These are phyloP conservation scores for Afroboletus lepidellus DNA, from an alignment of 1,284 basidiomycete species.

Conservation along the genomic window DNA sequence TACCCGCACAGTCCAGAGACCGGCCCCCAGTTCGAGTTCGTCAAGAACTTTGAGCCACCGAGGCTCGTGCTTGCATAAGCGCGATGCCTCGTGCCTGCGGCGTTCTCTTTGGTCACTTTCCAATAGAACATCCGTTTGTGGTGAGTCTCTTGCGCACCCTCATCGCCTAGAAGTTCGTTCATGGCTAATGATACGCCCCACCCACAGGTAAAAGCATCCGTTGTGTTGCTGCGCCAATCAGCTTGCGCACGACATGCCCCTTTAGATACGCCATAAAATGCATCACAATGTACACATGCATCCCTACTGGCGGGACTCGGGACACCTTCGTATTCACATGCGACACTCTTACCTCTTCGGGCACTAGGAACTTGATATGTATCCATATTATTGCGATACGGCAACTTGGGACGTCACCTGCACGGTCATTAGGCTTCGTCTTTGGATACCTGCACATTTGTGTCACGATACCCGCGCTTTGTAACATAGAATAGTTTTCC, in stretches of 20 bases:
- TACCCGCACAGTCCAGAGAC: constrained; percentile 78
- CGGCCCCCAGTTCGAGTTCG: constrained; percentile 71
- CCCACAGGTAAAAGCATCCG: constrained; percentile 9
- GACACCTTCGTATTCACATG: constrained; percentile 6
- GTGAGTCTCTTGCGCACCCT: constrained; percentile 4
- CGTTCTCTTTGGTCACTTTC: background rate
- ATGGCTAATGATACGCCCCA: background rate
- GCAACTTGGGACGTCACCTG: constrained; percentile 8
- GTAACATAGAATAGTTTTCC: constrained; percentile 7
- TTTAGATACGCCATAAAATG: constrained; percentile 15
- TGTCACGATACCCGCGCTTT: constrained; percentile 18
- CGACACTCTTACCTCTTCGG: background rate
- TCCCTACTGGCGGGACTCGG: constrained; percentile 19
- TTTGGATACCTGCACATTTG: constrained; percentile 16
- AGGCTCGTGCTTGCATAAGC: constrained; percentile 22
- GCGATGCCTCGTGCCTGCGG: constrained; percentile 4
- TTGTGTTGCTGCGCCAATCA: background rate
- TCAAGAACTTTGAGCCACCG: constrained; percentile 47
- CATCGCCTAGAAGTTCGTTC: background rate
- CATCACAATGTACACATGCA: constrained; percentile 29
- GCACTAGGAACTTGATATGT: constrained; percentile 17
- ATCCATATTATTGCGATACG: constrained; percentile 22
- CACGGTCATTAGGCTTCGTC: background rate
- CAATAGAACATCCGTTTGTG: background rate
- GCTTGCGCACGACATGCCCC: constrained; percentile 1